Conservation (phyloP, 768 basidiomycete genomes). For the Amanita muscaria region DNA sequence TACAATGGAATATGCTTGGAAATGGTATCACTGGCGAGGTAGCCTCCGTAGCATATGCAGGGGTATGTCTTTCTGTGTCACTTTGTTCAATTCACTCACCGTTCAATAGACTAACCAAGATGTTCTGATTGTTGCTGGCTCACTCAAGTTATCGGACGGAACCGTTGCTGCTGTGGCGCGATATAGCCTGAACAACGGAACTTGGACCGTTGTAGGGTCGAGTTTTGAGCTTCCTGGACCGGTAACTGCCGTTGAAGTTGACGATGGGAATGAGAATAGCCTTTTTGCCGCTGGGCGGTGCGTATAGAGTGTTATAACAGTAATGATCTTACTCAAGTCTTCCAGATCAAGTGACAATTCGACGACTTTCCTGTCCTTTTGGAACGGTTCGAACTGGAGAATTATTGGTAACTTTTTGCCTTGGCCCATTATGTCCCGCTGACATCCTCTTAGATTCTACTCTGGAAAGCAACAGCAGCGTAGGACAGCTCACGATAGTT, state of each 20-base stretch:
- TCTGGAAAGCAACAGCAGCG: constrained; percentile 46
- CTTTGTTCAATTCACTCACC: constrained; percentile 6
- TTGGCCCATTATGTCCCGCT: constrained; percentile 4
- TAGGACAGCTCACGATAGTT: constrained; percentile 85
- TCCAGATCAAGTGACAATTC: constrained; percentile 48
- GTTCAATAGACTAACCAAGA: constrained; percentile 50
- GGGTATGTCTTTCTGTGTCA: constrained; percentile 41
- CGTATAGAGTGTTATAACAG: constrained; percentile 19
- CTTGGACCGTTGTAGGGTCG: constrained; percentile 66
- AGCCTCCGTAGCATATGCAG: constrained; percentile 69
- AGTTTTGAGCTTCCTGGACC: constrained; percentile 71
- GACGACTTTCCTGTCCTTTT: constrained; percentile 69
- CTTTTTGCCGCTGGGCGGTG: constrained; percentile 88
- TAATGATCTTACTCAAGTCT: constrained; percentile 4
- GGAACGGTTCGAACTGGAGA: constrained; percentile 77
- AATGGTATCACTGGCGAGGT: constrained; percentile 77
- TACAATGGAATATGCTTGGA: constrained; percentile 77
- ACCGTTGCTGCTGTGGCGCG: constrained; percentile 63
- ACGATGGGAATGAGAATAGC: constrained; percentile 70
- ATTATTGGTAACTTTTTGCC: constrained; percentile 38
- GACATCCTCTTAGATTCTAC: constrained; percentile 38
- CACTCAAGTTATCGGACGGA: constrained; percentile 57
- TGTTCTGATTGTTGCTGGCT: constrained; percentile 70
- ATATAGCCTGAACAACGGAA: constrained; percentile 61
- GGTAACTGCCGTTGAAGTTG: constrained; percentile 80